Conservation (phyloP, 768 basidiomycete genomes). For the Dictyophora rubrovolvata region DNA sequence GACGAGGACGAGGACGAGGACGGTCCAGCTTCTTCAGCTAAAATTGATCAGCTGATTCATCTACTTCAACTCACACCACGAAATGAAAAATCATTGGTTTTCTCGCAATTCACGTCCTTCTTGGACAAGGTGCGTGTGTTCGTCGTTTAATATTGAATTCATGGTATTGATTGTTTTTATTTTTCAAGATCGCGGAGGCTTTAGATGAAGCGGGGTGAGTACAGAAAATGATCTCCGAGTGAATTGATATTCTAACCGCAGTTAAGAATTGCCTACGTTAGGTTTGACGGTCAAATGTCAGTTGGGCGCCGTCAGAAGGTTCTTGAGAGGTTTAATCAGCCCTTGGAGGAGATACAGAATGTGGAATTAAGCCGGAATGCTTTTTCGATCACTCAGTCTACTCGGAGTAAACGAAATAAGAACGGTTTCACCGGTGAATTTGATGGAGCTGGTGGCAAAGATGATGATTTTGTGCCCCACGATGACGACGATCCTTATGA, state of each 20-base stretch:
- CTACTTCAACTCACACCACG: slow-evolving; percentile 57
- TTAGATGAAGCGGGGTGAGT: slow-evolving; percentile 56
- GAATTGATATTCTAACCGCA: background rate
- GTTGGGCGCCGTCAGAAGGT: slow-evolving; percentile 69
- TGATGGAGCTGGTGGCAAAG: slow-evolving; percentile 7
- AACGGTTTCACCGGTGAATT: background rate
- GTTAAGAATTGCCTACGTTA: slow-evolving; percentile 58
- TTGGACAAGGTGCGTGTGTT: slow-evolving; percentile 53
- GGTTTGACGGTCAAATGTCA: slow-evolving; percentile 84
- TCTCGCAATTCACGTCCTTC: slow-evolving; percentile 84
- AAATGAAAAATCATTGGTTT: slow-evolving; percentile 75
- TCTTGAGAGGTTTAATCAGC: slow-evolving; percentile 63
- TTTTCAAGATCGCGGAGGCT: slow-evolving; percentile 53
- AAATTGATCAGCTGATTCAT: slow-evolving; percentile 73
- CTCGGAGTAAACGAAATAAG: slow-evolving; percentile 2
- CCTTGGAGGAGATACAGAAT: slow-evolving; percentile 32
- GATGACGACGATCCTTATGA: slow-evolving; percentile 12
- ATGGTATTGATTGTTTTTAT: background rate
- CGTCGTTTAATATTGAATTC: background rate
- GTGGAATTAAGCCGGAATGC: slow-evolving; percentile 3
- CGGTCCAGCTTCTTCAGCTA: slow-evolving; percentile 56
- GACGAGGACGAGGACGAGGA: slow-evolving; percentile 30
- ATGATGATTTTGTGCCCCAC: slow-evolving; percentile 18
- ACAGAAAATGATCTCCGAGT: background rate
- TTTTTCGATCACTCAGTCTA: slow-evolving; percentile 11